phyloP scores from a whole-genome alignment of 2,329 filamentous ascomycete genomes.

The Xylaria sp. region DNA sequence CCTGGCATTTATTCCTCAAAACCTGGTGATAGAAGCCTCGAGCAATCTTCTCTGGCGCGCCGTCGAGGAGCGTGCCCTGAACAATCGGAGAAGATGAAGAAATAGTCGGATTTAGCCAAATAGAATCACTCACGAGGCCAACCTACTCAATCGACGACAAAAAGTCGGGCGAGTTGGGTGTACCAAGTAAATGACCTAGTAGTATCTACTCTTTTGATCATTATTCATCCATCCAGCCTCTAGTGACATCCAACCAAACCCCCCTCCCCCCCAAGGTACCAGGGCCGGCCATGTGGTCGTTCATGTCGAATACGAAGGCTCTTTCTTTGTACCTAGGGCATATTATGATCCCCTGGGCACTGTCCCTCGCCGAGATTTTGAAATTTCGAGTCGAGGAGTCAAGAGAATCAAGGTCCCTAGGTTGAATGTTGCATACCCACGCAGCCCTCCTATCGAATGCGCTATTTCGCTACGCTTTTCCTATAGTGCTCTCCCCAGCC shows the following conservation, averaged over 20 bases:
- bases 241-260: background rate
- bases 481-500: slow-evolving; percentile 2
- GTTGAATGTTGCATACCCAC: background rate
- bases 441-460: background rate
- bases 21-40: background rate
- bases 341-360: background rate
- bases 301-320: background rate
- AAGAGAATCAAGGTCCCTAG: slow-evolving; percentile 1
- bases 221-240: slow-evolving; percentile 20
- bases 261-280: slow-evolving; percentile 3
- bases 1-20: no score
- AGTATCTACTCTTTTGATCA: slow-evolving; percentile 10
- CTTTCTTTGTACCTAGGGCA: background rate
- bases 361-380: background rate
- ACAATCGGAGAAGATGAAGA: background rate
- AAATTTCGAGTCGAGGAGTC: background rate
- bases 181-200: background rate
- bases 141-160: background rate
- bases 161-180: background rate
- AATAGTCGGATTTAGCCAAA: background rate
- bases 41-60: background rate
- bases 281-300: background rate
- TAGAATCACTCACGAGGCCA: background rate
- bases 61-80: background rate
- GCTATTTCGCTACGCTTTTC: background rate